phyloP scores from a whole-genome alignment of 1,139 yeast genomes.

The Hyphopichia pseudoburtonii region DNA sequence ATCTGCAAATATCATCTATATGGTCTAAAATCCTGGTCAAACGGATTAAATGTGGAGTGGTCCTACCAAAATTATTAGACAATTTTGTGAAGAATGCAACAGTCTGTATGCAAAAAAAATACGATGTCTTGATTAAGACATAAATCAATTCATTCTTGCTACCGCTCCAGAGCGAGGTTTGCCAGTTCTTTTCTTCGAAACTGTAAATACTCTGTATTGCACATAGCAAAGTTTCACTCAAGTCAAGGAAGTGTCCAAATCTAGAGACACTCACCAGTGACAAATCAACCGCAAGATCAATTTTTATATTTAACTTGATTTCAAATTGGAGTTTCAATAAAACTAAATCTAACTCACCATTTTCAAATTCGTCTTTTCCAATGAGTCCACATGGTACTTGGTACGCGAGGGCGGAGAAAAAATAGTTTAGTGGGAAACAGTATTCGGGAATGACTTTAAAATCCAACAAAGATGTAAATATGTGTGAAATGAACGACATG shows the following conservation, averaged over 20 bases:
- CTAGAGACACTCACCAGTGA: not conserved
- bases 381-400: not conserved
- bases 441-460: conserved; percentile 14
- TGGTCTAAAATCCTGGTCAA: no score
- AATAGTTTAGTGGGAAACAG: conserved; percentile 17
- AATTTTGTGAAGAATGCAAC: conserved; percentile 7
- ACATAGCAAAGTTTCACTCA: no score
- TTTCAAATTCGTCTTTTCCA: not conserved
- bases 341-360: not conserved
- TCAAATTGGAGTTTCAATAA: not conserved
- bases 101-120: conserved; percentile 11
- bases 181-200: not conserved
- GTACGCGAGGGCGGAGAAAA: not conserved
- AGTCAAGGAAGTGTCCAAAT: no score
- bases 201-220: no score
- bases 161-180: not conserved
- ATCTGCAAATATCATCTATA: no score
- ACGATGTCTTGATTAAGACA: conserved; percentile 6
- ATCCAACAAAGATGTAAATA: not conserved
- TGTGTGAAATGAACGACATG: not conserved
- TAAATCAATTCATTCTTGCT: conserved; percentile 1
- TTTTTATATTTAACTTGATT: not conserved
- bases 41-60: no score
- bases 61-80: no score
- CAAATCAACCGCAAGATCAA: conserved; percentile 1